These are phyloP conservation scores for Candida caryicola DNA, from an alignment of 805 yeast species.

Conservation along the genomic window DNA sequence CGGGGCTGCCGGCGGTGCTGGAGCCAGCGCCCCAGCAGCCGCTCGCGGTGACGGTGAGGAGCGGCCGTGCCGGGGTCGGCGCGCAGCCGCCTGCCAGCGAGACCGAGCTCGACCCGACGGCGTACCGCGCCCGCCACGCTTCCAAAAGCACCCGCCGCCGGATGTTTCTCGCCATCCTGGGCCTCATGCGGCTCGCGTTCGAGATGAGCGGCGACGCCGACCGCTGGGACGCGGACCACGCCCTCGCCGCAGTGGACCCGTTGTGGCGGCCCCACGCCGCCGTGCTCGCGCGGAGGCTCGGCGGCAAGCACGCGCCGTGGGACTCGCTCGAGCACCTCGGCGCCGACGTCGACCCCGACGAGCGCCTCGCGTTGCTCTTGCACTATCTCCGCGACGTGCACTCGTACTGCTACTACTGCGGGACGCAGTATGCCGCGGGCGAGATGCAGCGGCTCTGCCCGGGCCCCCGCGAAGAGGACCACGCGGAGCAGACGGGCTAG, in stretches of 20 bases:
- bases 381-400: slow-evolving; percentile 37
- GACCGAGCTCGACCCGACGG: not conserved
- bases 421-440: slow-evolving; percentile 32
- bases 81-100: slow-evolving; percentile 7
- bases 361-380: slow-evolving; percentile 31
- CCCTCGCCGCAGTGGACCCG: slow-evolving; percentile 26
- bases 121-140: slow-evolving; percentile 14
- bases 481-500: slow-evolving; percentile 14
- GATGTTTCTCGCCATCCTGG: slow-evolving; percentile 13
- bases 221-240: slow-evolving; percentile 21
- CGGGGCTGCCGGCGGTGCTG: too few species aligned
- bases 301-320: slow-evolving; percentile 30
- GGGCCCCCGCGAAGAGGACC: slow-evolving; percentile 46
- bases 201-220: slow-evolving; percentile 40
- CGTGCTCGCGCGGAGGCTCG: slow-evolving; percentile 11
- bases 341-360: slow-evolving; percentile 11
- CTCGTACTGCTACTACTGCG: slow-evolving; percentile 53
- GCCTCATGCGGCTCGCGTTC: slow-evolving; percentile 42
- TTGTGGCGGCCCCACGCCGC: slow-evolving; percentile 37
- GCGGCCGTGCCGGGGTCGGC: slow-evolving; percentile 22
- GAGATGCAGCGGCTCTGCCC: slow-evolving; percentile 49
- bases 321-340: slow-evolving; percentile 14
- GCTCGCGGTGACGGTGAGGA: slow-evolving; percentile 16
- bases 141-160: slow-evolving; percentile 12
- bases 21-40: too few species aligned